Evolutionary conservation across 2,329 filamentous ascomycete genomes (phyloP).

Genomic region (Aspergillus sp.): DNA sequence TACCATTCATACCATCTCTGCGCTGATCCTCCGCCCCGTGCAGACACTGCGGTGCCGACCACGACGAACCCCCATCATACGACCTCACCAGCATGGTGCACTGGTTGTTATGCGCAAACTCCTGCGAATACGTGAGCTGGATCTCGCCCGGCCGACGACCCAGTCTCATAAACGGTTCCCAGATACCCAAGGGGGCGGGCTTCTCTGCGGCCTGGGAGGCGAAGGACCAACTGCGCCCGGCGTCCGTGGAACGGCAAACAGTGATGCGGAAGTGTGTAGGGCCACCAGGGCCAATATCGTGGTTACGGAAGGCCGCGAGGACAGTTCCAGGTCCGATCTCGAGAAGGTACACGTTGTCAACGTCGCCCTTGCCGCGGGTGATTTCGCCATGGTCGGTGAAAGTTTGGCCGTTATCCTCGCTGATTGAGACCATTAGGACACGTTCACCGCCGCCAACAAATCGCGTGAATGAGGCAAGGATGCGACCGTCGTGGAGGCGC

Average conservation of each 20-base stretch:
- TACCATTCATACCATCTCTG: conserved; percentile 48
- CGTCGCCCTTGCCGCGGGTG: conserved; percentile 45
- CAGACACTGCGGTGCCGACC: conserved; percentile 47
- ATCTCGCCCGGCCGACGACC: conserved; percentile 38
- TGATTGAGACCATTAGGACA: conserved; percentile 48
- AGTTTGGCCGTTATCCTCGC: conserved; percentile 45
- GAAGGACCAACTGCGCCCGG: conserved; percentile 47
- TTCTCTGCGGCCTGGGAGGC: conserved; percentile 50
- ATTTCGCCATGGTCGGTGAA: conserved; percentile 49
- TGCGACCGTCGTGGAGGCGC: conserved; percentile 47
- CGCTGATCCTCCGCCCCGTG: conserved; percentile 41
- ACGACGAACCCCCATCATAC: conserved; percentile 45
- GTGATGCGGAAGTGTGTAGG: conserved; percentile 53
- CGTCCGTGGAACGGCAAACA: conserved; percentile 50
- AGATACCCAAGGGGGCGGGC: conserved; percentile 42
- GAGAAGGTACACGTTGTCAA: conserved; percentile 52
- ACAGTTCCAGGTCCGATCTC: conserved; percentile 41
- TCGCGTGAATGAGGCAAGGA: conserved; percentile 51
- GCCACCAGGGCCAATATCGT: conserved; percentile 40
- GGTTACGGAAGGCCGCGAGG: conserved; percentile 54
- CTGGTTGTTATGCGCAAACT: conserved; percentile 50
- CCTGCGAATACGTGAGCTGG: conserved; percentile 51
- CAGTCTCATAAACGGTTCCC: conserved; percentile 55
- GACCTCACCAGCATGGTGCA: conserved; percentile 53
- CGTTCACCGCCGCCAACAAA: conserved; percentile 39